Evolutionary conservation across 2,329 filamentous ascomycete species (phyloP), one percentile per base, ranked within the genome.

Genomic region (Chaetomiaceae sp.): DNA sequence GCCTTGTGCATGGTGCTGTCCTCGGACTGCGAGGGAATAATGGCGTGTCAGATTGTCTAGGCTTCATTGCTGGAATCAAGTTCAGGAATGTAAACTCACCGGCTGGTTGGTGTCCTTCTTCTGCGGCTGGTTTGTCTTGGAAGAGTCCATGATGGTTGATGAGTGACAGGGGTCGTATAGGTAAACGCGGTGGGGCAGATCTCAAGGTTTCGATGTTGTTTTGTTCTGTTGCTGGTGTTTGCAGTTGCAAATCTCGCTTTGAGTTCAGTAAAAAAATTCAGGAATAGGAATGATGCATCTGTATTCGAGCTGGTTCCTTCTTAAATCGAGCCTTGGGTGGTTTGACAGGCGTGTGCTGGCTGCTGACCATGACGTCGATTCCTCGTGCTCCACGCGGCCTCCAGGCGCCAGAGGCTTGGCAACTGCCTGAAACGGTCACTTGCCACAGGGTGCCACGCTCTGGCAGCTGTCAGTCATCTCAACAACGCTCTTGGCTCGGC

Each of bases 1-100:
- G 67, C 61, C 59, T 76, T 68, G 61, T 75, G 29, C 29, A 63
- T 29, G 17, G 51, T 71, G 65, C 69, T 63, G 56, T 61, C 62
- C 51, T 69, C 62, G 55, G 63, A 55, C 62, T 70, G 40, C 12
- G 9, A 9, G 17, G 20, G n/a, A 37, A n/a, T 7, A 31, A 48
- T 11, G n/a, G 20, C 14, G 7, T 27, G 51, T 55, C 25, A 61
- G 49, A n/a, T 17, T 11, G 20, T n/a, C 8, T 17, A 31, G 38
- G 11, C 50, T 36, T 14, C 27, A 33, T 14, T 23, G 7, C 12
- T 44, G 9, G 8, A 14, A 7, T 8, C n/a, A 22, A 14, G n/a
- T 20, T 15, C 19, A 14, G 12, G 3, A 15, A 19, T 12, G 37
- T 20, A 15, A 14, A 53, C 58, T 53, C 51, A 60, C 59, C 25